Conservation (phyloP, 164 flowering plant species). For the Berberis thunbergii region DNA sequence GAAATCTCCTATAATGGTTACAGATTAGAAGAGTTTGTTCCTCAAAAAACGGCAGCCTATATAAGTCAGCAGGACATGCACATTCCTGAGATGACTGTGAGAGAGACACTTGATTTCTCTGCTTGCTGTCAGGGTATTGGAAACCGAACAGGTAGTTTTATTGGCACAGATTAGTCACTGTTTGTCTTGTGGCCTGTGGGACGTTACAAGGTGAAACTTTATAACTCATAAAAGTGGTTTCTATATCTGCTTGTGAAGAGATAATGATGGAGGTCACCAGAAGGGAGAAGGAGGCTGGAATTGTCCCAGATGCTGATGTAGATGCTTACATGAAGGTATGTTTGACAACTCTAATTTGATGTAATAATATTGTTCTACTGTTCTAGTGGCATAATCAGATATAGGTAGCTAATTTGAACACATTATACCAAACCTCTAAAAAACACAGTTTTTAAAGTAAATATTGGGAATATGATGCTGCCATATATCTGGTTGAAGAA, state of each 20-base stretch:
- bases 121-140: slow-evolving; percentile 58
- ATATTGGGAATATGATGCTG: no score
- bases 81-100: slow-evolving; percentile 55
- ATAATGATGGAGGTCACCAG: slow-evolving; percentile 48
- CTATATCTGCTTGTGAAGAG: slow-evolving; percentile 23
- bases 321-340: slow-evolving; percentile 73
- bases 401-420: no score
- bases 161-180: neutral
- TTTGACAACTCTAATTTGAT: no score
- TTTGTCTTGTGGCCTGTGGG: neutral
- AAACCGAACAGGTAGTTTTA: slow-evolving; percentile 32
- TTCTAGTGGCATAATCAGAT: no score
- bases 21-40: slow-evolving; percentile 45
- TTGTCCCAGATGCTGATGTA: slow-evolving; percentile 61
- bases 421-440: no score
- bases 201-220: no score
- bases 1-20: slow-evolving; percentile 53
- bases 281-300: slow-evolving; percentile 56
- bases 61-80: slow-evolving; percentile 54
- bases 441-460: no score
- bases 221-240: no score
- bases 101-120: slow-evolving; percentile 66
- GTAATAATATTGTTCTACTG: no score
- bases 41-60: slow-evolving; percentile 55
- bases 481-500: no score